Base-by-base conservation (phyloP, 805 yeast species). In the Lipomyces spencermartinsiae region DNA sequence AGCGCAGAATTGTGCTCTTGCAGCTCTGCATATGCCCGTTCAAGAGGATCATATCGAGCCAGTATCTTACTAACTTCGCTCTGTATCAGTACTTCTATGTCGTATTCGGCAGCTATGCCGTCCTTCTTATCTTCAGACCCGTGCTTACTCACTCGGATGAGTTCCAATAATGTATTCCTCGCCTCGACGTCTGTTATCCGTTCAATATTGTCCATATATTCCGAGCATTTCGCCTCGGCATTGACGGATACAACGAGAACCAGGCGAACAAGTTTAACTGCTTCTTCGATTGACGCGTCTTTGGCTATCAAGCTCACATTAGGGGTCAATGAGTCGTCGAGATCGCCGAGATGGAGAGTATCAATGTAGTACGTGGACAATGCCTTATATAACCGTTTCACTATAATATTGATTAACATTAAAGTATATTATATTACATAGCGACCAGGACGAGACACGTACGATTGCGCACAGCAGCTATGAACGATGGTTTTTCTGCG, bases 221-320 rank as follows among this genome's bases (percentile, higher is more conserved):
- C 49, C 22, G 22, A n/a, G 39, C 39, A 6, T 31, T 57, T 57
- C 8, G 31, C 10, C 43, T 31, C 29, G 19, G 19, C 14, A 12
- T 33, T 60, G 33, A 34, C 57, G 37, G 62, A 57, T 8, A 57
- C 61, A 12, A 61, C 34, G 2, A 67, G 39, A 8, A 67, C 66
- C 2, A 63, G 16, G 16, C 46, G 37, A 46, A 63, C 19, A 6
- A 69, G 53, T 57, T 69, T 69, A 29, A 34, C 35, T 12, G 68
- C 7, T 58, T 69, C 71, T 9, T 16, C 51, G 19, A 33, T 43
- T 25, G 63, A 53, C 10, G 57, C 66, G 35, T 69, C 71, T 39
- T 67, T 69, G n/a, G 70, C 72, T 34, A 69, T 61, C 59, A 69
- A 58, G 58, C 70, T 69, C 62, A 69, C 53, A 56, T 69, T 69